phyloP scores from a whole-genome alignment of 176 grass and related monocot species.

The Pontederia paniculata region DNA sequence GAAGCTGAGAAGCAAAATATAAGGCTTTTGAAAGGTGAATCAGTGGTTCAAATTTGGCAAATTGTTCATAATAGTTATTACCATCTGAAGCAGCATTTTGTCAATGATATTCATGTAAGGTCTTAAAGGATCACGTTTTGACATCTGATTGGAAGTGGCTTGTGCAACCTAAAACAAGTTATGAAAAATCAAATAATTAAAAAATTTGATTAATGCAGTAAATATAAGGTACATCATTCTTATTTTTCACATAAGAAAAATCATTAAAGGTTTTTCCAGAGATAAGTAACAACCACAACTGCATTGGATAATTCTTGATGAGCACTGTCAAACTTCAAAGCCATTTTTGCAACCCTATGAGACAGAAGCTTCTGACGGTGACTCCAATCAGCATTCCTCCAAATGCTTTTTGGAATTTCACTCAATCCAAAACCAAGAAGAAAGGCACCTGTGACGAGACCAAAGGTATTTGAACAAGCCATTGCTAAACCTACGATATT shows the following conservation, averaged over 20 bases:
- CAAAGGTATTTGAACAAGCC: slow-evolving; percentile 99
- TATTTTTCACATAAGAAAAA: neutral
- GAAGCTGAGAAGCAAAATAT: slow-evolving; percentile 32
- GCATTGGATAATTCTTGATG: slow-evolving; percentile 99
- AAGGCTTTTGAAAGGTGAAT: too few species aligned
- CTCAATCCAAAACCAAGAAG: slow-evolving; percentile 99
- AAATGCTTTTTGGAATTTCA: slow-evolving; percentile 95
- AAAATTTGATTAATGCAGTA: too few species aligned
- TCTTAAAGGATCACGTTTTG: slow-evolving; percentile 86
- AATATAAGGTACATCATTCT: neutral
- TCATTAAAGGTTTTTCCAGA: neutral
- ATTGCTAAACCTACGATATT: slow-evolving; percentile 91
- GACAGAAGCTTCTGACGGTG: slow-evolving; percentile 86
- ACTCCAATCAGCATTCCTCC: slow-evolving; percentile 91
- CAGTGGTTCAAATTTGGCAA: too few species aligned
- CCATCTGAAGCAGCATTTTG: slow-evolving; percentile 89
- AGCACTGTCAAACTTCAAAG: slow-evolving; percentile 90
- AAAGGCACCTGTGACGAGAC: slow-evolving; percentile 95
- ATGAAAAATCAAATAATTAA: too few species aligned
- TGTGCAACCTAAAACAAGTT: slow-evolving; percentile 56
- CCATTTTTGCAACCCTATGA: slow-evolving; percentile 87
- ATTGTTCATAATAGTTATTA: slow-evolving; percentile 20
- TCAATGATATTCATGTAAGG: slow-evolving; percentile 99
- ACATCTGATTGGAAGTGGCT: slow-evolving; percentile 99
- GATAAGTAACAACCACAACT: slow-evolving; percentile 62